A percentile compares a stretch with the other conserved stretches of the same genome.
phyloP scores from a whole-genome alignment of 306 rosid species.

The Dalbergia cultrata region DNA sequence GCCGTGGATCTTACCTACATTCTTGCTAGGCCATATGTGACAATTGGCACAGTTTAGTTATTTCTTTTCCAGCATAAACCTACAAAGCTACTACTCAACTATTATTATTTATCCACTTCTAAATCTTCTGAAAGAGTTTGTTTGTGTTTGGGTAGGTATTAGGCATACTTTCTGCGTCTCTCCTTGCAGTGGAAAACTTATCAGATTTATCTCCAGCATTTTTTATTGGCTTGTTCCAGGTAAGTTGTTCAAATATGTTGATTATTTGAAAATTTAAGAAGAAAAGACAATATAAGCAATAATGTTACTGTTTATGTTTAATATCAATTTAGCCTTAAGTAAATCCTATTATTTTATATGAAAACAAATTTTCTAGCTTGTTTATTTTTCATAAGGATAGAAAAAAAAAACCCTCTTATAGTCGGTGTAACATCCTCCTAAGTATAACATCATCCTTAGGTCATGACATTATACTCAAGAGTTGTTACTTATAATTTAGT shows the following conservation, averaged over 20 bases:
- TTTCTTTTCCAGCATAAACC: no score
- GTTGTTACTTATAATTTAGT: no score
- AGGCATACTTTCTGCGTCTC: conserved; percentile 70
- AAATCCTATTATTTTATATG: not conserved
- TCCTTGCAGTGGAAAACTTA: conserved; percentile 68
- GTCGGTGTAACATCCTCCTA: no score
- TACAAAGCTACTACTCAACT: no score
- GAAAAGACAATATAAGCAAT: no score
- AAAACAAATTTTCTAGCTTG: no score
- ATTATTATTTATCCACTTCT: not conserved
- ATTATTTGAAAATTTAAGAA: not conserved
- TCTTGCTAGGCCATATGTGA: conserved; percentile 76
- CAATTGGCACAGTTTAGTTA: conserved; percentile 68
- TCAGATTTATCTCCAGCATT: conserved; percentile 67
- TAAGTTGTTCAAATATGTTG: not conserved
- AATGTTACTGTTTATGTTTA: not conserved
- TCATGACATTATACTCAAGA: no score
- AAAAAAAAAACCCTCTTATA: no score
- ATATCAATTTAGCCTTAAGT: not conserved
- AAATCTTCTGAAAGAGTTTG: not conserved
- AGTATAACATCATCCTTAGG: no score
- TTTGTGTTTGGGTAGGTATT: conserved; percentile 58
- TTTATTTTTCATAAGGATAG: no score
- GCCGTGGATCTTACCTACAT: conserved; percentile 61
- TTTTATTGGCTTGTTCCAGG: no score